Conservation (phyloP, 2,329 filamentous ascomycete genomes). For the Colletotrichum sp. region DNA sequence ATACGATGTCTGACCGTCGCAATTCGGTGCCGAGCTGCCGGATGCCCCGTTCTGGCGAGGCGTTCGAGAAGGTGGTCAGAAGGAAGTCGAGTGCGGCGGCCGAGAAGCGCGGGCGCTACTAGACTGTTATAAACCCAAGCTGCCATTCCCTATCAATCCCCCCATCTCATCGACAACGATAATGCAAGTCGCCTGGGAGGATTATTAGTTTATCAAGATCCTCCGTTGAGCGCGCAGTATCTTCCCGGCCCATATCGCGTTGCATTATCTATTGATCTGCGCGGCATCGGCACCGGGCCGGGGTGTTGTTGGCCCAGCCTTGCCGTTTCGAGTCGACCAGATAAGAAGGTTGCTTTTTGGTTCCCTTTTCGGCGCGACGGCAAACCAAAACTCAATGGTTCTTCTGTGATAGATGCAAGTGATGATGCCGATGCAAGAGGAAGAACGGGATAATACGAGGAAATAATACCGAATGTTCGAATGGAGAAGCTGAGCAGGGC, state of each 20-base stretch:
- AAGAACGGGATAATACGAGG: neutral
- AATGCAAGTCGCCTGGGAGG: neutral
- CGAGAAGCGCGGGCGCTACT: neutral
- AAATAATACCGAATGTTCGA: neutral
- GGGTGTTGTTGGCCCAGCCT: slow-evolving; percentile 4
- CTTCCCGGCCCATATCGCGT: neutral
- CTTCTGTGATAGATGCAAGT: neutral
- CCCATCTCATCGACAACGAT: neutral
- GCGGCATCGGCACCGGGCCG: neutral
- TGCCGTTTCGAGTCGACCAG: neutral
- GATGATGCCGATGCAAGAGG: neutral
- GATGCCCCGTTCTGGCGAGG: neutral
- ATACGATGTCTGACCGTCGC: neutral
- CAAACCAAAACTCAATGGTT: neutral
- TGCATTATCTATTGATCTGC: slow-evolving; percentile 21
- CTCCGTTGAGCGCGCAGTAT: neutral
- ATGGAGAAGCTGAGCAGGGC: neutral
- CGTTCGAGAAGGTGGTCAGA: neutral
- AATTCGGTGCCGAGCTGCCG: slow-evolving; percentile 11
- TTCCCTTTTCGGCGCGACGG: neutral
- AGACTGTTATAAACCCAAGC: neutral
- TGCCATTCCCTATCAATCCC: neutral
- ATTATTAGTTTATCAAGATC: neutral
- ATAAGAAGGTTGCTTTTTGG: slow-evolving; percentile 21
- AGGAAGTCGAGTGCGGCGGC: neutral